Evolutionary conservation across 208 protist genomes (phyloP), one percentile per base, ranked within the genome.

Genomic region (Spironucleus salmonicida): DNA sequence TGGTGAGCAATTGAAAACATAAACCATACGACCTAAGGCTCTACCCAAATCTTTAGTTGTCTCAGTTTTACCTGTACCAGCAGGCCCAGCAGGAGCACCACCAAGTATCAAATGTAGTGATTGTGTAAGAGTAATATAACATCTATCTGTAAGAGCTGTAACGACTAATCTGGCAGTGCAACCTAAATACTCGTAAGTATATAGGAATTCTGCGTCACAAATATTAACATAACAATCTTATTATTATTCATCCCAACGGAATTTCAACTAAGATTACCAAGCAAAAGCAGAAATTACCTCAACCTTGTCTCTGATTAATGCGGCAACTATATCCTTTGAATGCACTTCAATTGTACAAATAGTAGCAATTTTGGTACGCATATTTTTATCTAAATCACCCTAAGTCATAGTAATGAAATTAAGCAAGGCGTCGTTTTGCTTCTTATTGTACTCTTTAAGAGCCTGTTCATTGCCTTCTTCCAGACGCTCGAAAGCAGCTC

Each of bases 151-250:
- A 4, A 99, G 86, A 35, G 93, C 91, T 29, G 94, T 98, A 79
- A 96, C 94, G 66, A 99, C 96, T 0, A 99, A 87, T 7, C 91
- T 87, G 61, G 97, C 91, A 59, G 87, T 85, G 38, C 92, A 85
- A 42, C 96, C 96, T 7, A 96, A 87, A 86, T 99, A 99, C 86
- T 99, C 95, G 81, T 95, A 98, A 30, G 93, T 92, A 80, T 99
- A 97, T 38, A 77, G 49, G 76, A 98, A 91, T 9, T 74, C 76
- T 7, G 94, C 93, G 81, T 98, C 91, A 13, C 93, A 93, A 83
- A 97, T 95, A 53, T 87, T 84, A 74, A 95, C 94, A 53, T 85
- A 88, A 78, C 88, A 94, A 49, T 93, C 90, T 1, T 79, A 59
- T 74, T 86, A 88, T 30, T 82, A 81, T 75, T 95, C 91, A 80